Conservation (phyloP, 345 rosid species). For the Noccaea caerulescens region DNA sequence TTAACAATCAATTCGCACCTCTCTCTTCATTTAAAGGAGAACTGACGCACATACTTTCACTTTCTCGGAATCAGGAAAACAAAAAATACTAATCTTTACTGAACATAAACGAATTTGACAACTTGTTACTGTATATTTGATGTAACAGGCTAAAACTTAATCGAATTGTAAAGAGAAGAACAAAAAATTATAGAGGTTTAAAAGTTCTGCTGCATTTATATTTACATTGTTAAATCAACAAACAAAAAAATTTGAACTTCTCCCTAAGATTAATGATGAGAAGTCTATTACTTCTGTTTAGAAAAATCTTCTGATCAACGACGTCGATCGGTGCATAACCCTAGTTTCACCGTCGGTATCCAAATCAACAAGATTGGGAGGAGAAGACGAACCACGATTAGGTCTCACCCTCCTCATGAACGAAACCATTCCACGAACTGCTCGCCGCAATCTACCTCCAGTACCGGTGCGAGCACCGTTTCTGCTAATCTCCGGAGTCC, state of each 20-base stretch:
- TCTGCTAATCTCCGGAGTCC: conserved; percentile 39
- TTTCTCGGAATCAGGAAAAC: neutral
- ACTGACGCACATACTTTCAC: neutral
- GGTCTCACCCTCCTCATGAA: conserved; percentile 60
- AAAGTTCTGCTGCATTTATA: conserved; percentile 2
- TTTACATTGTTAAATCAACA: conserved; percentile 34
- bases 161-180: neutral
- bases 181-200: neutral
- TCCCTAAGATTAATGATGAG: neutral
- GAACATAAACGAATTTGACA: conserved; percentile 1
- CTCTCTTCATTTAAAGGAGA: too few species aligned
- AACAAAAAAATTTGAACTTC: conserved; percentile 24
- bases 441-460: conserved; percentile 57
- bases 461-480: conserved; percentile 42
- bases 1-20: too few species aligned
- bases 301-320: conserved; percentile 50
- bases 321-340: conserved; percentile 48
- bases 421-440: conserved; percentile 61
- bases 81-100: neutral
- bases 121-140: neutral
- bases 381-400: conserved; percentile 30
- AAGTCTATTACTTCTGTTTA: conserved; percentile 36
- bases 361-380: conserved; percentile 30
- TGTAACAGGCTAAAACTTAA: neutral
- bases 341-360: conserved; percentile 35